Evolutionary conservation across 2,329 filamentous ascomycete genomes (phyloP).

Genomic region (Sporothrix pseudoabietina): DNA sequence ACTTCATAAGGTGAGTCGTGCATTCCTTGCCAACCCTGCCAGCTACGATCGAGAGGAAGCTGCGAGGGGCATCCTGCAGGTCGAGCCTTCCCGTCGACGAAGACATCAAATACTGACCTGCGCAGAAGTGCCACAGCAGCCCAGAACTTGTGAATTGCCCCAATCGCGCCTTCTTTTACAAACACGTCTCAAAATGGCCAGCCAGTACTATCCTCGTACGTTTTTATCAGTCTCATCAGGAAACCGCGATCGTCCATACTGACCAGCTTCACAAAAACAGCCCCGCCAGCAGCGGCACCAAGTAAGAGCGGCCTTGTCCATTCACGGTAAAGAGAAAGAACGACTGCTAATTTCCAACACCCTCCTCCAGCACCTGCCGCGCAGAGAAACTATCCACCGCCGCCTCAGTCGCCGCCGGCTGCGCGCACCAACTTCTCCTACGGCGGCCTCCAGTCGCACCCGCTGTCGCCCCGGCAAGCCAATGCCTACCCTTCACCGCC

Average conservation of each 20-base stretch:
- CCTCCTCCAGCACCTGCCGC: conserved; percentile 26
- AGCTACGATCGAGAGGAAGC: background rate
- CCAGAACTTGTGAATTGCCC: background rate
- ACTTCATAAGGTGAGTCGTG: background rate
- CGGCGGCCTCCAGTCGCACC: conserved; percentile 38
- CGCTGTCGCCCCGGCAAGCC: conserved; percentile 31
- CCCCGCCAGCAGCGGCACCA: conserved; percentile 35
- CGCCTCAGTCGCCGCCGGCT: conserved; percentile 44
- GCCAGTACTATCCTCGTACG: conserved; percentile 39
- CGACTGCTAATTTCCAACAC: background rate
- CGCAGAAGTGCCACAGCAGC: background rate
- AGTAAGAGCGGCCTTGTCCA: background rate
- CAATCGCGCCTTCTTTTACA: conserved; percentile 10
- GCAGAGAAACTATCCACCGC: conserved; percentile 43
- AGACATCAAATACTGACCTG: background rate
- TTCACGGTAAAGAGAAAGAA: background rate
- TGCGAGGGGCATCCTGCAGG: background rate
- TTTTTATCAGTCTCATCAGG: background rate
- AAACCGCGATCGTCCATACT: conserved; percentile 16
- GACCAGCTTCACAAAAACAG: conserved; percentile 30
- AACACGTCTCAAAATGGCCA: conserved; percentile 31
- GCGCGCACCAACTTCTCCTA: conserved; percentile 45
- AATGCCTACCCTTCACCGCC: conserved; percentile 43
- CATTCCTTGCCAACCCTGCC: background rate
- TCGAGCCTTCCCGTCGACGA: background rate